These are phyloP conservation scores for Rhodotorula diobovata DNA, from an alignment of 768 basidiomycete genomes.

Conservation along the genomic window DNA sequence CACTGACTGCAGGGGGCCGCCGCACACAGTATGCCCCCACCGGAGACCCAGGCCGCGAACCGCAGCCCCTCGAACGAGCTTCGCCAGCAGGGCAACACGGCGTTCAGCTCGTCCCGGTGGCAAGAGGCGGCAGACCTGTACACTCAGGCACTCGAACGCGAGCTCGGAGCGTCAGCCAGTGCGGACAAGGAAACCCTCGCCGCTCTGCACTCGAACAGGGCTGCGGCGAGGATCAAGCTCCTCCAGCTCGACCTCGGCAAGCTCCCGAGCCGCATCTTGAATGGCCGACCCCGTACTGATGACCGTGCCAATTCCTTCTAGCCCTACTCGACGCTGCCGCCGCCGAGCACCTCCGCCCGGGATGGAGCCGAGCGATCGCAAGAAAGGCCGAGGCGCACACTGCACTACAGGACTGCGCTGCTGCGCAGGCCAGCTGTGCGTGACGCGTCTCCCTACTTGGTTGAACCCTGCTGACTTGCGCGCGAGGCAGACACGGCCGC, in stretches of 20 bases:
- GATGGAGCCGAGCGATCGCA: constrained; percentile 1
- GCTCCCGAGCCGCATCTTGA: background rate
- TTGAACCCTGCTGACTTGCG: too few relatives aligned
- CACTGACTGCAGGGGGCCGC: too few relatives aligned
- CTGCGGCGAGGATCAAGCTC: constrained; percentile 12
- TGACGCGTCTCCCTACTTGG: background rate
- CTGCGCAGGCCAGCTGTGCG: background rate
- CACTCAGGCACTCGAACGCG: background rate
- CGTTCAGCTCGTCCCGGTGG: constrained; percentile 7
- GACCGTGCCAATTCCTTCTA: background rate
- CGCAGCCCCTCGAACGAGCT: background rate
- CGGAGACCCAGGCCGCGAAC: too few relatives aligned
- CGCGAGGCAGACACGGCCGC: constrained; percentile 1
- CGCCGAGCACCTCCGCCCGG: background rate
- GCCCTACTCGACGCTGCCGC: constrained; percentile 18
- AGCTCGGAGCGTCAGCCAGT: background rate
- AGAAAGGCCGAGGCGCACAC: constrained; percentile 6
- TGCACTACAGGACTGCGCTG: background rate
- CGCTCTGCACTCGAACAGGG: constrained; percentile 15
- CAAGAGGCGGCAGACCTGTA: background rate
- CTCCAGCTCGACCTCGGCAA: constrained; percentile 12
- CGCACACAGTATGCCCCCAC: too few relatives aligned
- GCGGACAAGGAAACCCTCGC: constrained; percentile 1
- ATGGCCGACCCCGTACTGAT: background rate
- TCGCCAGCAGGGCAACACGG: constrained; percentile 17